These are phyloP conservation scores for Rosa chinensis DNA, from an alignment of 306 rosid genomes.

Conservation along the genomic window DNA sequence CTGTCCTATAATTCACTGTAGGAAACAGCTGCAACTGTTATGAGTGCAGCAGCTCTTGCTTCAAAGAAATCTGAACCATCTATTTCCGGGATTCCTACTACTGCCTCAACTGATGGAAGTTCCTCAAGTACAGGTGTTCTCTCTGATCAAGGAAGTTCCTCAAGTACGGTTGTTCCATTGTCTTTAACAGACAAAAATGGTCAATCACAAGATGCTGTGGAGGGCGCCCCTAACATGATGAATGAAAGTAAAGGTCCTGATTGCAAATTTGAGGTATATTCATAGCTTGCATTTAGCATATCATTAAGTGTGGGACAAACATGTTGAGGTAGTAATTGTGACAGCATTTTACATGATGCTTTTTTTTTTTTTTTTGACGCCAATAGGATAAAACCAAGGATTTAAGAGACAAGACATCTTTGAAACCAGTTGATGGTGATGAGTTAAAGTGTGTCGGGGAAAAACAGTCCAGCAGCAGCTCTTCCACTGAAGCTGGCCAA, in stretches of 20 bases:
- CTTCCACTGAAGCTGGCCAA: slow-evolving; percentile 14
- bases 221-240: slow-evolving; percentile 9
- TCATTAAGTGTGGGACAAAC: not conserved
- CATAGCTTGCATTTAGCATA: not conserved
- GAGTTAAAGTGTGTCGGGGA: slow-evolving; percentile 18
- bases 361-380: not conserved
- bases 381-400: slow-evolving; percentile 26
- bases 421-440: slow-evolving; percentile 17
- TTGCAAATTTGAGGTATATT: slow-evolving; percentile 34
- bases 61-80: slow-evolving; percentile 45
- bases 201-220: slow-evolving; percentile 26
- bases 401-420: slow-evolving; percentile 13
- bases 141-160: slow-evolving; percentile 25
- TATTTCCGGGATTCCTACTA: slow-evolving; percentile 27
- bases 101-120: slow-evolving; percentile 27
- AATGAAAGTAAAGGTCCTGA: slow-evolving; percentile 20
- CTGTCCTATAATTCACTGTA: slow-evolving; percentile 25
- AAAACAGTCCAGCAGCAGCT: slow-evolving; percentile 22
- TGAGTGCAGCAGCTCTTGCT: slow-evolving; percentile 60
- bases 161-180: slow-evolving; percentile 14
- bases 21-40: slow-evolving; percentile 55
- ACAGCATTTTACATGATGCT: not conserved
- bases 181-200: slow-evolving; percentile 15
- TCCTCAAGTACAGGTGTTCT: slow-evolving; percentile 28
- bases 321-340: not conserved